Conservation (phyloP, 495 filamentous ascomycete species). For the Platismatia glauca region DNA sequence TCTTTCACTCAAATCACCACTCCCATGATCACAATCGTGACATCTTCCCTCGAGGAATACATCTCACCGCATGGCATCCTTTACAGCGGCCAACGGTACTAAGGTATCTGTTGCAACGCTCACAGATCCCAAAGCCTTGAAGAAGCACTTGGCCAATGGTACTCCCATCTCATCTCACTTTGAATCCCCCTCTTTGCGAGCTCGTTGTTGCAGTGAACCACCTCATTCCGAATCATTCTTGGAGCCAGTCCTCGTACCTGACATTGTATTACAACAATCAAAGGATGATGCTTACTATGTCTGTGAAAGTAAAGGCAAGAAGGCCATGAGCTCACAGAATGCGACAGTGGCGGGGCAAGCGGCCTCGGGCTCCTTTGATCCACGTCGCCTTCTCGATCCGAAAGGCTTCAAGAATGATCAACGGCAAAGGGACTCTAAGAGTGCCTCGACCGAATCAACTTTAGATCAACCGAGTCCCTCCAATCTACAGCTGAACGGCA, state of each 20-base stretch:
- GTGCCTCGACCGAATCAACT: not conserved
- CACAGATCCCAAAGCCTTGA: slow-evolving; percentile 22
- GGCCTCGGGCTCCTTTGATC: slow-evolving; percentile 3
- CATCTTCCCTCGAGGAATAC: slow-evolving; percentile 1
- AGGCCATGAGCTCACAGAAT: slow-evolving; percentile 2
- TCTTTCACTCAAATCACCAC: not conserved
- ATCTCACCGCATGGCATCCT: slow-evolving; percentile 13
- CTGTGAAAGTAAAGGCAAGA: slow-evolving; percentile 12
- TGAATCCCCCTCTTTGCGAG: slow-evolving; percentile 2
- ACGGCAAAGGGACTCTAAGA: not conserved
- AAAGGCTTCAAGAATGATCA: slow-evolving; percentile 15
- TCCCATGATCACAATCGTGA: slow-evolving; percentile 1
- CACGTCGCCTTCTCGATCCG: slow-evolving; percentile 24
- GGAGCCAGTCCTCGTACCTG: not conserved
- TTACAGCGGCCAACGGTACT: not conserved
- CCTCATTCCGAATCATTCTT: not conserved
- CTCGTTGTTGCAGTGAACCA: slow-evolving; percentile 12
- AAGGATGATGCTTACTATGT: slow-evolving; percentile 24
- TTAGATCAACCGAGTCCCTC: not conserved
- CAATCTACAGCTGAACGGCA: slow-evolving; percentile 2
- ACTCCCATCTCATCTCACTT: slow-evolving; percentile 11
- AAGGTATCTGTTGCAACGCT: slow-evolving; percentile 18
- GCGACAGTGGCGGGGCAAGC: not conserved
- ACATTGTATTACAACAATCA: not conserved
- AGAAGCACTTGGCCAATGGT: slow-evolving; percentile 23